Evolutionary conservation across 2,329 filamentous ascomycete genomes (phyloP), one percentile per base, ranked within the genome.

Genomic region (Pseudogymnoascus sp.): DNA sequence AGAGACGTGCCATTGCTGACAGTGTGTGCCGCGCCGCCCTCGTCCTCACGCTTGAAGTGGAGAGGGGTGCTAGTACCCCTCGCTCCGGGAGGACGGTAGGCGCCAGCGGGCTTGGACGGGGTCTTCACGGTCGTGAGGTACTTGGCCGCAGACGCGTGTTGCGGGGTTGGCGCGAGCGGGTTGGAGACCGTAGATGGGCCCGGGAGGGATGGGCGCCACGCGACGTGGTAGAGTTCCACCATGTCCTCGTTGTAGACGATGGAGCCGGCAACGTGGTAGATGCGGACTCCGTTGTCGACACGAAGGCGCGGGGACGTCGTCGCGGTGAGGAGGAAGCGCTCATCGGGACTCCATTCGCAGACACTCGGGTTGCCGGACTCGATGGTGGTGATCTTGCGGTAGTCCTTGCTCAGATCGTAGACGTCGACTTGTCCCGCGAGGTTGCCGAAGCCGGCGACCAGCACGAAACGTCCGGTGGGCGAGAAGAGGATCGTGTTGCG

Each of bases 221-320:
- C 75, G 64, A 92, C 92, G 67, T 93, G 87, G 79, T 99, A 97
- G 67, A 99, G 80, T 78, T 99, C 94, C 59, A 86, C 84, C 86
- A 97, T 91, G 66, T 97, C 94, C 75, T 95, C 89, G 71, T 92
- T 90, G 80, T 97, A 99, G 88, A 97, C 92, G 69, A 99, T 79
- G 36, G 82, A 82, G 50, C 94, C 94, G 65, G 86, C 84, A 35
- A 96, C 88, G 74, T 99, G 93, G 90, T 92, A 99, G 69, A 99
- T 84, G 73, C 92, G 92, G 68, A 99, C 83, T 63, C 93, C 94
- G 70, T 99, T 99, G 78, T 99, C 94, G 43, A 99, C 94, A 67
- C 94, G 89, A 62, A 99, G 84, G 65, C 94, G 88, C 4, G 94
- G 94, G 67, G 92, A 97, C 12, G 93, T 97, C 18, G 93, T 99